Conservation (phyloP, 495 filamentous ascomycete genomes). For the Bacidia gigantensis region DNA sequence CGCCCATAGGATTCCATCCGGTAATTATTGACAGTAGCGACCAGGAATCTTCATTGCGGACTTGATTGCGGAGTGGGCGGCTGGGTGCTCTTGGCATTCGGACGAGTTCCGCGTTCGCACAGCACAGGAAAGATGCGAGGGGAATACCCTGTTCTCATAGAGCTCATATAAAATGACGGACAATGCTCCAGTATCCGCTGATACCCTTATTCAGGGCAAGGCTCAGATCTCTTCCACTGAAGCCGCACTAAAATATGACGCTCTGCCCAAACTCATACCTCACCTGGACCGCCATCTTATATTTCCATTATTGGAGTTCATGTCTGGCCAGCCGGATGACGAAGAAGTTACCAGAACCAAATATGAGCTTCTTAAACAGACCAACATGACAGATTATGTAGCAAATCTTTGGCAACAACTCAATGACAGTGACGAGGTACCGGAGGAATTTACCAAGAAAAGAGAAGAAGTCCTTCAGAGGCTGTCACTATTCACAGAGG, state of each 20-base stretch:
- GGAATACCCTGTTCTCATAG: neutral
- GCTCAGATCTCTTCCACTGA: slow-evolving; percentile 37
- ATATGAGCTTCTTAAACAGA: slow-evolving; percentile 82
- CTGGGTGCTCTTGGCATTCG: no score
- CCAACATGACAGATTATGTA: slow-evolving; percentile 97
- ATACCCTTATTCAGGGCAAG: slow-evolving; percentile 41
- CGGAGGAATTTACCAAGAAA: slow-evolving; percentile 75
- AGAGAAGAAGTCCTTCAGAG: slow-evolving; percentile 74
- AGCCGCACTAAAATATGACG: slow-evolving; percentile 54
- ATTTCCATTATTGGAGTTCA: slow-evolving; percentile 85
- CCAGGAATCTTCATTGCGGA: no score
- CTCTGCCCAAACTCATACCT: slow-evolving; percentile 76
- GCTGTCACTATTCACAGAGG: slow-evolving; percentile 66
- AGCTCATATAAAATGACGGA: slow-evolving; percentile 44
- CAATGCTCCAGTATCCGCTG: slow-evolving; percentile 40
- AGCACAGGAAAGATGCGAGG: no score
- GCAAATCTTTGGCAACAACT: slow-evolving; percentile 78
- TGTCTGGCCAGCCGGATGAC: slow-evolving; percentile 38
- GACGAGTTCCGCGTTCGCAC: no score
- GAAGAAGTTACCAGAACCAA: slow-evolving; percentile 67
- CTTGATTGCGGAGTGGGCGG: no score
- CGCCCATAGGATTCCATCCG: no score
- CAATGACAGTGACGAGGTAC: slow-evolving; percentile 60
- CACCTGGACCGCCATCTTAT: slow-evolving; percentile 93
- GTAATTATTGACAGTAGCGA: no score